Evolutionary conservation across 1,284 basidiomycete genomes (phyloP).

Genomic region (Irpex rosettiformis): DNA sequence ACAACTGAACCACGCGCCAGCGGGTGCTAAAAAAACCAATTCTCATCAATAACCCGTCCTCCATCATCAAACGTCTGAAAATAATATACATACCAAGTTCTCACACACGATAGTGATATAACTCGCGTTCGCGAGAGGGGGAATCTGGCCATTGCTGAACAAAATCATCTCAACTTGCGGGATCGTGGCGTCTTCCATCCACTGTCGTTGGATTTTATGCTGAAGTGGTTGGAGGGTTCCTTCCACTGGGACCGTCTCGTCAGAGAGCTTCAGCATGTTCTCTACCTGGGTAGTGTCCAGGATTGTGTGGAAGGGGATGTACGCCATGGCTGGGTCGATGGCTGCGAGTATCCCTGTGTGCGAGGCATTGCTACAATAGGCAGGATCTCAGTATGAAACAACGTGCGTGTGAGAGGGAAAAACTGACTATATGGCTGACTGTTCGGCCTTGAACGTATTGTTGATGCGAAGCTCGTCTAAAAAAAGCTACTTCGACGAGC

Average conservation of each 20-base stretch:
- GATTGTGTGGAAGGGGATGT: slow-evolving; percentile 6
- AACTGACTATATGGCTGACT: slow-evolving; percentile 3
- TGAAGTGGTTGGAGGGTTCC: slow-evolving; percentile 4
- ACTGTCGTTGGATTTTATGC: slow-evolving; percentile 6
- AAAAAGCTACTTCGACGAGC: background rate
- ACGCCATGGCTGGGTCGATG: slow-evolving; percentile 7
- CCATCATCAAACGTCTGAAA: background rate
- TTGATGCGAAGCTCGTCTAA: slow-evolving; percentile 12
- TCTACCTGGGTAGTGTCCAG: background rate
- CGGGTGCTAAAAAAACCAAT: slow-evolving; percentile 6
- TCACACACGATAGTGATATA: slow-evolving; percentile 10
- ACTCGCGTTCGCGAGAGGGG: background rate
- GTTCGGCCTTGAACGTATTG: slow-evolving; percentile 6
- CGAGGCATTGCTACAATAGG: slow-evolving; percentile 1
- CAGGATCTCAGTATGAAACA: no score
- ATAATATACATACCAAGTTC: background rate
- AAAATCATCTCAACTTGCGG: slow-evolving; percentile 10
- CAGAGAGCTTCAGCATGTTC: background rate
- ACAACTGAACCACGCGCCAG: slow-evolving; percentile 11
- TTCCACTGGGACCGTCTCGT: background rate
- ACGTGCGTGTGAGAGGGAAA: background rate
- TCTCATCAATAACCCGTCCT: background rate
- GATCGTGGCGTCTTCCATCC: slow-evolving; percentile 4
- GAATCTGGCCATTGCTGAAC: slow-evolving; percentile 6
- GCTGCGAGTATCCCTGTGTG: slow-evolving; percentile 8